phyloP scores from a whole-genome alignment of 768 basidiomycete species.

The Trametes coccinea region DNA sequence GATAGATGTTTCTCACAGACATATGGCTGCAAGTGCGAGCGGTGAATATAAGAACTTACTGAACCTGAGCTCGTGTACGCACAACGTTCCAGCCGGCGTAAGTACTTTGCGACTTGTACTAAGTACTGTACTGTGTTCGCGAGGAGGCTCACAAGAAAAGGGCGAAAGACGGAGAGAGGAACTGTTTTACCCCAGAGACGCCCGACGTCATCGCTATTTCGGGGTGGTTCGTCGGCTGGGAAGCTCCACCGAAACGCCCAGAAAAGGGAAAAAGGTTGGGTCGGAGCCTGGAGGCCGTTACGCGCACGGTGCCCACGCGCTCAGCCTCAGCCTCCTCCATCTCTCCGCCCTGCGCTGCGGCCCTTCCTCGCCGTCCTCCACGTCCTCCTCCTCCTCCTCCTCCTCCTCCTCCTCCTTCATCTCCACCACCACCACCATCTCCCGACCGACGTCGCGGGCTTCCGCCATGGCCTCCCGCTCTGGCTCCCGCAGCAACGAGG shows the following conservation, averaged over 20 bases:
- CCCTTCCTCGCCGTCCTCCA: slow-evolving; percentile 12
- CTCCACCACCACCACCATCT: slow-evolving; percentile 8
- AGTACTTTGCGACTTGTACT: not conserved
- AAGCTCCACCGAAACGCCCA: slow-evolving; percentile 16
- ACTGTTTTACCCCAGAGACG: not conserved
- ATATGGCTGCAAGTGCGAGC: not conserved
- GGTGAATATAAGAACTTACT: too few species aligned
- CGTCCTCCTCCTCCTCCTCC: slow-evolving; percentile 5
- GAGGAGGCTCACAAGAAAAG: not conserved
- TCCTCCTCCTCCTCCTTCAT: not conserved
- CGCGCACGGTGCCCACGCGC: slow-evolving; percentile 8
- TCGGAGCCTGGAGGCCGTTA: slow-evolving; percentile 9
- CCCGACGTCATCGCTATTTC: slow-evolving; percentile 3
- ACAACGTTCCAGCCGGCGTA: too few species aligned
- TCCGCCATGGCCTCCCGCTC: slow-evolving; percentile 53
- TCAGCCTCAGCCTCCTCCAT: slow-evolving; percentile 10
- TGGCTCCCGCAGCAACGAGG: slow-evolving; percentile 59
- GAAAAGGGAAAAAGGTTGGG: slow-evolving; percentile 10
- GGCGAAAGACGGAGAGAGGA: not conserved
- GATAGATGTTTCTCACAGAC: too few species aligned
- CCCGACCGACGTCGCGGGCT: slow-evolving; percentile 19
- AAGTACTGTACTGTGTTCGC: not conserved
- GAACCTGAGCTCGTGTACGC: too few species aligned
- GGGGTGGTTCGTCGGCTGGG: slow-evolving; percentile 2
- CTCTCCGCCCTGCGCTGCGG: slow-evolving; percentile 2